phyloP scores from a whole-genome alignment of 169 alveolate genomes.

The Plasmodium vivax region DNA sequence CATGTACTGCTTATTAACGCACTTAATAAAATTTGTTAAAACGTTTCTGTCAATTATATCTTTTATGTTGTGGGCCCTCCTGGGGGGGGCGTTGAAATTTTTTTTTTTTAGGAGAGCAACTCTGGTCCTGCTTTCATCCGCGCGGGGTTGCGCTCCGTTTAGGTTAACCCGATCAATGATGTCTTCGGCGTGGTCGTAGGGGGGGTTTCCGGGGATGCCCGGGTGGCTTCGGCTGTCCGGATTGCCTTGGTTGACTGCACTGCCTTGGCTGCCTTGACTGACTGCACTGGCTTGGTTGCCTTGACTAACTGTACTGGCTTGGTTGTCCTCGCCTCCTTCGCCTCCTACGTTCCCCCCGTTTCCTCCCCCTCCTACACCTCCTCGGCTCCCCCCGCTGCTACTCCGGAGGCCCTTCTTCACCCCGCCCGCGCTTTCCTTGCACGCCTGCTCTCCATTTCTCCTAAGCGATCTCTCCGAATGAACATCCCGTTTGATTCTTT shows the following conservation, averaged over 20 bases:
- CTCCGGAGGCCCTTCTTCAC: not conserved
- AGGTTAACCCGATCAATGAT: slow-evolving; percentile 20
- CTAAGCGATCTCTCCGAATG: not conserved
- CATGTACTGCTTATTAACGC: slow-evolving; percentile 7
- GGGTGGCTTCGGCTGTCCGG: not conserved
- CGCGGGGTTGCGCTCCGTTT: not conserved
- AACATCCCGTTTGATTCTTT: not conserved
- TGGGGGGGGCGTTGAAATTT: not conserved
- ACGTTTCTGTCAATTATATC: slow-evolving; percentile 25
- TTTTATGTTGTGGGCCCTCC: not conserved
- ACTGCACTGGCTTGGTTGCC: not conserved
- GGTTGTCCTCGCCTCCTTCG: no score
- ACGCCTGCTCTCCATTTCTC: not conserved
- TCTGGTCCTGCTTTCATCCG: not conserved
- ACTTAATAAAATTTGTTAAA: slow-evolving; percentile 23
- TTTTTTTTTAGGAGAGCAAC: not conserved
- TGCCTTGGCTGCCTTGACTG: not conserved
- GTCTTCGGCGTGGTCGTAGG: not conserved
- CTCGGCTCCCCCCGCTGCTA: not conserved
- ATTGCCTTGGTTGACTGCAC: not conserved
- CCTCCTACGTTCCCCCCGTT: no score
- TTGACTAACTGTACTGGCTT: not conserved
- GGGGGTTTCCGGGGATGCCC: not conserved
- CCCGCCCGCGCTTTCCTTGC: not conserved
- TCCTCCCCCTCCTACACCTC: no score